Conservation (phyloP, 73 alveolate species). For the Diophrys sp. region DNA sequence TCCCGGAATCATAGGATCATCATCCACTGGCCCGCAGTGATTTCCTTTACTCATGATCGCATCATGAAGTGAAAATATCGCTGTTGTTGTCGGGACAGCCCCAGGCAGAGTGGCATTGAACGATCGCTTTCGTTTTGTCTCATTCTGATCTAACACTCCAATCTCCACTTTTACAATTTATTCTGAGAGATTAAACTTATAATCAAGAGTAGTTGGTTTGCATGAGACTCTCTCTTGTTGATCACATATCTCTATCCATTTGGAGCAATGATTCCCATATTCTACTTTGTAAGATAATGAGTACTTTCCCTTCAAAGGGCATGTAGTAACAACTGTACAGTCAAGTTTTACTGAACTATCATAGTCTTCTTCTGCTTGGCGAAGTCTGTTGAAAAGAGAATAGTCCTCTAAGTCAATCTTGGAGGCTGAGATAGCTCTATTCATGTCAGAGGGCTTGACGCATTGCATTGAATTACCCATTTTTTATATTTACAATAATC, state of each 20-base stretch:
- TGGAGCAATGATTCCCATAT: not conserved
- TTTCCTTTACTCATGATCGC: constrained; percentile 4
- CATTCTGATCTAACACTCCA: not conserved
- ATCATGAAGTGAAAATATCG: not conserved
- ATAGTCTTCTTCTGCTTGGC: constrained; percentile 1
- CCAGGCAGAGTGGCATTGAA: not conserved
- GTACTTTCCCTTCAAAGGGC: not conserved
- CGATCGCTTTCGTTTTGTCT: not conserved
- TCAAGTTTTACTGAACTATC: not conserved
- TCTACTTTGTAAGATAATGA: not conserved
- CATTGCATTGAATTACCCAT: not conserved
- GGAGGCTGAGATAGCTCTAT: not conserved
- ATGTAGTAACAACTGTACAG: not conserved
- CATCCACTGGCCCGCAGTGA: constrained; percentile 1
- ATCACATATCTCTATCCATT: constrained; percentile 1
- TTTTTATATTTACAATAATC: no score
- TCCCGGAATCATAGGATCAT: no score
- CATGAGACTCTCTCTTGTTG: not conserved
- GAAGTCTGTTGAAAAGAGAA: not conserved
- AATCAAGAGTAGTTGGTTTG: not conserved
- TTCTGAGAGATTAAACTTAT: not conserved
- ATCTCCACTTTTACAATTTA: not conserved
- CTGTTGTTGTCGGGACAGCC: not conserved
- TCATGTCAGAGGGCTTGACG: not conserved
- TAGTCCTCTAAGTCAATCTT: not conserved